Evolutionary conservation across 2,329 filamentous ascomycete genomes (phyloP), one percentile per base, ranked within the genome.

Genomic region (Pseudocercospora fijiensis): DNA sequence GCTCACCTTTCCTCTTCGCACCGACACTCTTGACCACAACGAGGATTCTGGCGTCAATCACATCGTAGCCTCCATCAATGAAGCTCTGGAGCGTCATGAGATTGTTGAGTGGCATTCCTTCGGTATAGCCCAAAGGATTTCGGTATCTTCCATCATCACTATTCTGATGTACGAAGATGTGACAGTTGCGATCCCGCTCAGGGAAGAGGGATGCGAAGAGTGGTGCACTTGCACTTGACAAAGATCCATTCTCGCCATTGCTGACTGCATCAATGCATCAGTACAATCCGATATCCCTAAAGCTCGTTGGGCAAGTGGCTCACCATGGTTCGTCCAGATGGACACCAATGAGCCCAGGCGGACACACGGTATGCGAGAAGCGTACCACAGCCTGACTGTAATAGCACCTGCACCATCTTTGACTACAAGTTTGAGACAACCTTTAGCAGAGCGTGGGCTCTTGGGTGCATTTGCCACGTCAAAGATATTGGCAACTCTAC

Each of bases 21-120:
- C 85, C 84, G 59, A 88, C 78, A 61, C 82, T 85, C 72, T 84
- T 85, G 3, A 88, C 83, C 57, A 85, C 84, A 0, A 87, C 82
- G 2, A 88, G 76, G 1, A 88, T 75, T 57, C 81, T 85, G 0
- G 77, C 80, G 37, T 81, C 80, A 1, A 75, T 70, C 8, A 84
- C 73, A 72, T 87, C 85, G 61, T 83, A 81, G 0, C 84, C 85
- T 1, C 82, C 82, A 43, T 81, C 77, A 1, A 84, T 75, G 71
- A 85, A 88, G 49, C 79, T 79, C 58, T 81, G 81, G 33, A 88
- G 74, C 2, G 82, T 86, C 82, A 88, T 86, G 10, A 88, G 76
- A 1, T 79, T 80, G 4, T 77, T 74, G 3, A 85, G 73, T 1
- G 72, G 67, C 20, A 75, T 71, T 0, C 70, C 72, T 43, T 75